Base-by-base conservation (phyloP, 352 stramenopile species). In the Pythium coloratum region DNA sequence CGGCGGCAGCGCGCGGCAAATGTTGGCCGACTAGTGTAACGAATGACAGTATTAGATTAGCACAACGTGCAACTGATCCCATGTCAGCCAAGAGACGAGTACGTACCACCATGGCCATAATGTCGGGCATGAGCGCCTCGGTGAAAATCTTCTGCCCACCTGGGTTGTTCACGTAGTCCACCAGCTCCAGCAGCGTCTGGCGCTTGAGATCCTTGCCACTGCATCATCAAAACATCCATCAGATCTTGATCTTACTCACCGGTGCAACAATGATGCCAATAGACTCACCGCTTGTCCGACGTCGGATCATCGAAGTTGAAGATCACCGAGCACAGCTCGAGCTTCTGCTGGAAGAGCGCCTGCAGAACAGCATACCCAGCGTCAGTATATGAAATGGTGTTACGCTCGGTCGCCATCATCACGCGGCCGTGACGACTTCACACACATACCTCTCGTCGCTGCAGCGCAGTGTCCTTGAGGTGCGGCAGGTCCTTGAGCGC, bases 121-220 rank as follows among this genome's bases (percentile, higher is more conserved):
- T 97, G 66, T 95, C 92, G n/a, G 93, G 90, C 95, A 99, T 99
- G 30, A 98, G 82, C 32, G 90, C 90, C 73, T 99, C 96, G 13
- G 96, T 99, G 67, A 99, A 99, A 67, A 99, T 99, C 80, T 98
- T 96, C 70, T 98, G 90, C 13, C 94, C 93, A 54, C 81, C 82
- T 14, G 96, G 94, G 56, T 97, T 98, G 75, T 99, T 99, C 24
- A 99, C 96, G 73, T 99, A 99, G 80, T 99, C 98, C 30, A 99
- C 97, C 6, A 99, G 87, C 76, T 99, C 98, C 40, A 99, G 82
- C 18, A 99, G 81, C 42, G 97, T 99, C 72, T 99, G 96, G 34
- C 97, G 92, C 83, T 99, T 99, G 66, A 99, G 88, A 70, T 99
- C 97, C 75, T 94, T 94, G 53, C 87, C 86, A 61, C 86, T 94